Evolutionary conservation across 1,284 basidiomycete genomes (phyloP).

Genomic region (Laetiporus sulphureus): DNA sequence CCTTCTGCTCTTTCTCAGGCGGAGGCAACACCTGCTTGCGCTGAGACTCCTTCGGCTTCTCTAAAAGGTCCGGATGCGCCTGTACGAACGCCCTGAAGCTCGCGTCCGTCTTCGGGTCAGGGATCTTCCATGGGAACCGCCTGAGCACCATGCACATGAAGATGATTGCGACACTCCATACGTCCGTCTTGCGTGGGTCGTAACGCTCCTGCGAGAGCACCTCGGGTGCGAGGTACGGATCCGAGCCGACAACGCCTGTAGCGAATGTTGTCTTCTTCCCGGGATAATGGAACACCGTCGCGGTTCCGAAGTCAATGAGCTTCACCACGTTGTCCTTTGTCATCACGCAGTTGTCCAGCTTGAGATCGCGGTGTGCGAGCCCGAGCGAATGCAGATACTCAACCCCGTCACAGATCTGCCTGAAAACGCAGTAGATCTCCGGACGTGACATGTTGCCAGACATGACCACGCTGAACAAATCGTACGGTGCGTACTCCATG

Average conservation of each 20-base stretch:
- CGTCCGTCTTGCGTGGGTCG: constrained; percentile 96
- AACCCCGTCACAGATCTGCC: constrained; percentile 97
- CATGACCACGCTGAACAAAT: constrained; percentile 99
- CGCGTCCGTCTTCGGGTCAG: constrained; percentile 89
- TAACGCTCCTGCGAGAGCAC: constrained; percentile 80
- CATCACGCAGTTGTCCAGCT: constrained; percentile 99
- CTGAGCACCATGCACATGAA: constrained; percentile 99
- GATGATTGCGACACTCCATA: constrained; percentile 98
- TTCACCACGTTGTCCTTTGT: constrained; percentile 92
- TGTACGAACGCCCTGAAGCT: constrained; percentile 89
- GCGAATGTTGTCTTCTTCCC: constrained; percentile 80
- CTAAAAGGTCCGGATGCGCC: constrained; percentile 75
- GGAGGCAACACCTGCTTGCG: constrained; percentile 11
- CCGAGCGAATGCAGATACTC: constrained; percentile 98
- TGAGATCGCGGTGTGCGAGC: constrained; percentile 96
- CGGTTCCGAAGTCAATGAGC: constrained; percentile 99
- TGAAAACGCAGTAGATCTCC: constrained; percentile 98
- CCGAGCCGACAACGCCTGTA: constrained; percentile 92
- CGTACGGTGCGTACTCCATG: constrained; percentile 99
- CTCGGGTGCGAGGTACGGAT: constrained; percentile 98
- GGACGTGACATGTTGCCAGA: constrained; percentile 97
- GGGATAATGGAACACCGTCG: constrained; percentile 98
- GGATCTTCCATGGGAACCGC: constrained; percentile 98
- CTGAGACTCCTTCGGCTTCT: constrained; percentile 20
- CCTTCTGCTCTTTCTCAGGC: constrained; percentile 4